Conservation (phyloP, 148 eudicot species). For the Rheum nobile region DNA sequence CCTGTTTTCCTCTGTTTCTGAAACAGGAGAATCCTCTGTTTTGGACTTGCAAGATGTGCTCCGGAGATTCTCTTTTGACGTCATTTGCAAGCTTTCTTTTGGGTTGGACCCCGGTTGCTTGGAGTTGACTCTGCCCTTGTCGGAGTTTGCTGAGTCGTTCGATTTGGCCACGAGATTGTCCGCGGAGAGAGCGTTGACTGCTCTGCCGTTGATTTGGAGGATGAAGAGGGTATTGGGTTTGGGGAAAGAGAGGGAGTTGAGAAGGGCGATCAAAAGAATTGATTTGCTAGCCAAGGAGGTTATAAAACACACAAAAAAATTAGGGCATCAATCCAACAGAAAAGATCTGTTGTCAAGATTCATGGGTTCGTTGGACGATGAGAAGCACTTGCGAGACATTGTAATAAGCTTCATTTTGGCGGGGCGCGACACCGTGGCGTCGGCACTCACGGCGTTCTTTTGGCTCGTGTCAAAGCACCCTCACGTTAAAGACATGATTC, state of each 20-base stretch:
- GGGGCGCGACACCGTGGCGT: conserved; percentile 53
- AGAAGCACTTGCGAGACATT: conserved; percentile 36
- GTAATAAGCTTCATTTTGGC: conserved; percentile 53
- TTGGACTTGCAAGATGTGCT: conserved; percentile 60
- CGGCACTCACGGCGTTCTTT: conserved; percentile 41
- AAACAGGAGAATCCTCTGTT: not conserved
- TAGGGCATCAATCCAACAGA: conserved; percentile 11
- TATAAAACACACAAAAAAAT: conserved; percentile 31
- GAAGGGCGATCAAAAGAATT: conserved; percentile 27
- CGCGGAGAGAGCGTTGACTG: conserved; percentile 47
- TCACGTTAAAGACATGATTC: conserved; percentile 17
- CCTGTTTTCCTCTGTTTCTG: conserved; percentile 18
- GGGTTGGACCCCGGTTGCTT: conserved; percentile 48
- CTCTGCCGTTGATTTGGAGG: conserved; percentile 47
- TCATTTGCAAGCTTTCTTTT: conserved; percentile 56
- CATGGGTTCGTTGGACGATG: conserved; percentile 27
- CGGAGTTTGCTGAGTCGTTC: conserved; percentile 43
- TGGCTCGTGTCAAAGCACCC: conserved; percentile 34
- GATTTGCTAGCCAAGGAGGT: conserved; percentile 40
- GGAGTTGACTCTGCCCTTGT: conserved; percentile 21
- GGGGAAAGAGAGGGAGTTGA: conserved; percentile 43
- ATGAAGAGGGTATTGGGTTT: conserved; percentile 31
- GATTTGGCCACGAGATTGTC: conserved; percentile 55
- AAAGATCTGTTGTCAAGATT: conserved; percentile 50
- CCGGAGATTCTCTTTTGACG: conserved; percentile 42